These are phyloP conservation scores for Hortaea werneckii DNA, from an alignment of 2,329 filamentous ascomycete species.

Conservation along the genomic window DNA sequence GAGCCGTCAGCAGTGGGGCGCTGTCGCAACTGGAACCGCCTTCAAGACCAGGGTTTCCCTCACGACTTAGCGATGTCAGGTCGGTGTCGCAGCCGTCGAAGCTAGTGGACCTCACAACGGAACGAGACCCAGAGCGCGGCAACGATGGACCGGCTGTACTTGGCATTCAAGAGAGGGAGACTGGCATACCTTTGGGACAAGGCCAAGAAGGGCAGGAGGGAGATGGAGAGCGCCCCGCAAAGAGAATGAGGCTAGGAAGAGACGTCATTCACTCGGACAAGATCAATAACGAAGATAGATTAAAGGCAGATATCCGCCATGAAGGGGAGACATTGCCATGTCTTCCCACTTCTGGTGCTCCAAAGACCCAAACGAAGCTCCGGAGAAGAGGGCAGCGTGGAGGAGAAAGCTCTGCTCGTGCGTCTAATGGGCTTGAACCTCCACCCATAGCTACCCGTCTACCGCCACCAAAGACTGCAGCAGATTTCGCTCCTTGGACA, in stretches of 20 bases:
- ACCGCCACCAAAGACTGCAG: slow-evolving; percentile 32
- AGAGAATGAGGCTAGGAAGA: slow-evolving; percentile 16
- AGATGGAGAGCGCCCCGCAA: slow-evolving; percentile 17
- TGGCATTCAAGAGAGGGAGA: slow-evolving; percentile 9
- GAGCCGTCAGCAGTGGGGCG: slow-evolving; percentile 15
- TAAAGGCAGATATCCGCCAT: slow-evolving; percentile 9
- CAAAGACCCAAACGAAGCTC: slow-evolving; percentile 7
- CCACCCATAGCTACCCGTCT: slow-evolving; percentile 30
- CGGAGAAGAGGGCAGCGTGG: slow-evolving; percentile 11
- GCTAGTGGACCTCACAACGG: slow-evolving; percentile 17
- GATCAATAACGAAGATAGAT: slow-evolving; percentile 3
- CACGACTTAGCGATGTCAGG: slow-evolving; percentile 23
- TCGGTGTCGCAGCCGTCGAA: slow-evolving; percentile 19
- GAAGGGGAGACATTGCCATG: slow-evolving; percentile 15
- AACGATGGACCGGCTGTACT: slow-evolving; percentile 13
- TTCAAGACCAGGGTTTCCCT: slow-evolving; percentile 17
- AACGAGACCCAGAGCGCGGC: too few species aligned
- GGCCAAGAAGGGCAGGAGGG: slow-evolving; percentile 13
- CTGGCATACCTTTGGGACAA: slow-evolving; percentile 14
- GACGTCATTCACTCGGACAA: slow-evolving; percentile 4
- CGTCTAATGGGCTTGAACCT: slow-evolving; percentile 24
- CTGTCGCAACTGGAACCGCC: slow-evolving; percentile 13
- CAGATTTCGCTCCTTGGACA: slow-evolving; percentile 86
- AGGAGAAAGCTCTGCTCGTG: slow-evolving; percentile 12
- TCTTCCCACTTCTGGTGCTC: slow-evolving; percentile 8